Base-by-base conservation (phyloP, 345 rosid genomes). In the Aquilaria sinensis region DNA sequence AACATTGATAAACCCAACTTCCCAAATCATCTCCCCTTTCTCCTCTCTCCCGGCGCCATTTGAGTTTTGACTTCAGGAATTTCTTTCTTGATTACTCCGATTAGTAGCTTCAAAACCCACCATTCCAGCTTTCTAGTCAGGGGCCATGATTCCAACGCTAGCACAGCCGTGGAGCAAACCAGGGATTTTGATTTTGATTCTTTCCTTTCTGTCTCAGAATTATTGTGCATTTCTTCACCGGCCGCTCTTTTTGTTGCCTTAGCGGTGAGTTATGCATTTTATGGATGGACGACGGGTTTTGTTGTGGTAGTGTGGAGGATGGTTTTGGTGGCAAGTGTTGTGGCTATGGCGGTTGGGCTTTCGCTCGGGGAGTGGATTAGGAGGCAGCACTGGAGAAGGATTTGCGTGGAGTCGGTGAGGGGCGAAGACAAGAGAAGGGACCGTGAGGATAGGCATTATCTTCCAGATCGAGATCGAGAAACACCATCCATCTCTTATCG, bases 301-400 rank as follows among this genome's bases (percentile, higher is more conserved):
- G 34, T 75, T 37, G 86, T 83, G 62, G 80, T 68, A 31, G 46
- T 85, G 7, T 93, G 95, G 77, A 85, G 67, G 29, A 72, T 69
- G 73, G 80, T 72, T 61, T 67, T 90, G 75, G 75, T 70, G 16
- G 76, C 78, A 67, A 88, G 87, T 10, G 71, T 81, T 37, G 84
- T 75, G 14, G 83, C 69, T 46, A 67, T 90, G 79, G 71, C 77
- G 23, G 70, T 85, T 1, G 83, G 90, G 31, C 78, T 87, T 23
- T 81, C 64, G 49, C 23, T 79, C 51, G 97, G 99, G 2, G 74
- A 81, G 5, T 76, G 81, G 84, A 75, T 88, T 46, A 80, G 98
- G 80, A 78, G 86, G 58, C 76, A 90, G 62, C 97, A 86, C 62
- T 86, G 95, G 96, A 74, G 76, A 71, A 78, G 81, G 63, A 72